phyloP scores from a whole-genome alignment of 73 alveolate genomes.

The Symbiodinium natans region DNA sequence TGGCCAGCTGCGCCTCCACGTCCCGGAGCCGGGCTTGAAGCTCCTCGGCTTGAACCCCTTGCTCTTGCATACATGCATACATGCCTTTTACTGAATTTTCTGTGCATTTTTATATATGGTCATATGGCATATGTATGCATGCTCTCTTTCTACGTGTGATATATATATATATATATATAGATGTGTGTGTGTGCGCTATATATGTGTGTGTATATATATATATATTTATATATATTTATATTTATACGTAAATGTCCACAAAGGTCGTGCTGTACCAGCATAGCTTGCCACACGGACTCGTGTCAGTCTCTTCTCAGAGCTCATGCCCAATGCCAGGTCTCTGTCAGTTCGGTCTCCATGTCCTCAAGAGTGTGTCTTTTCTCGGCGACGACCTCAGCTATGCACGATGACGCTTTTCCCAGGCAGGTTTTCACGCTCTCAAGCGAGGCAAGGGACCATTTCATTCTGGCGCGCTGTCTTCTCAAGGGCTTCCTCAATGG shows the following conservation, averaged over 20 bases:
- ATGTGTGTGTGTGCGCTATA: neutral
- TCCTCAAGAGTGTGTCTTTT: neutral
- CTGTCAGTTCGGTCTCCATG: neutral
- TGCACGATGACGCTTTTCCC: too few relatives aligned
- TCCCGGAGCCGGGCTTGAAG: constrained; percentile 49
- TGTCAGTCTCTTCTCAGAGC: too few relatives aligned
- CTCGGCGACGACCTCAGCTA: neutral
- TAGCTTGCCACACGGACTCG: too few relatives aligned
- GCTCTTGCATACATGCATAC: too few relatives aligned
- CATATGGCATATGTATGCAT: too few relatives aligned
- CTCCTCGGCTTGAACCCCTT: constrained; percentile 22
- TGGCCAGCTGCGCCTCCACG: constrained; percentile 65
- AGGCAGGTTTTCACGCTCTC: neutral
- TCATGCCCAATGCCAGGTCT: neutral
- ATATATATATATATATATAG: neutral
- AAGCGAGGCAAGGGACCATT: neutral
- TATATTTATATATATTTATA: neutral
- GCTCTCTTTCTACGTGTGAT: too few relatives aligned
- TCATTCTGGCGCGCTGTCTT: constrained; percentile 41
- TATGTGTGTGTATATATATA: neutral
- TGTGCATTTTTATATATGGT: too few relatives aligned
- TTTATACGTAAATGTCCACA: too few relatives aligned
- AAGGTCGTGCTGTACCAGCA: too few relatives aligned
- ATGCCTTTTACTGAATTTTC: too few relatives aligned
- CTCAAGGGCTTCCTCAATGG: constrained; percentile 27